A percentile compares a stretch with the other conserved stretches of the same genome.
These are phyloP conservation scores for Panicum miliaceum DNA, from an alignment of 176 grass and related monocot species.

Conservation along the genomic window DNA sequence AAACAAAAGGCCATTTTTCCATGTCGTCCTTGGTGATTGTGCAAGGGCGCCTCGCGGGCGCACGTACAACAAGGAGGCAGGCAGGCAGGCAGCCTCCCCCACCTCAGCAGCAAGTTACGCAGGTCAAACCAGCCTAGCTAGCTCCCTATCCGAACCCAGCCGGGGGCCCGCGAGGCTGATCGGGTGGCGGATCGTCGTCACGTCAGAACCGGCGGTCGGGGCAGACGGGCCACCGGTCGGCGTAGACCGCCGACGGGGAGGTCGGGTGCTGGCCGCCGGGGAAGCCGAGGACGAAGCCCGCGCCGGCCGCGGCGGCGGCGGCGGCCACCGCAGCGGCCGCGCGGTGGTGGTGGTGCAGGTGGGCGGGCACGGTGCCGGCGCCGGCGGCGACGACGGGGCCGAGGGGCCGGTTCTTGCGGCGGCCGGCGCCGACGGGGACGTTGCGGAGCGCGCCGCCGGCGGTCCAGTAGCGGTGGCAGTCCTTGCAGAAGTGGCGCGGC, in stretches of 20 bases:
- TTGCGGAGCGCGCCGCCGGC: constrained; percentile 85
- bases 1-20: neutral
- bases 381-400: constrained; percentile 1
- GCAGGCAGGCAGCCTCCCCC: neutral
- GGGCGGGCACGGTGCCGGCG: neutral
- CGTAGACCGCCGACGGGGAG: constrained; percentile 44
- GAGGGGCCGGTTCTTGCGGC: constrained; percentile 60
- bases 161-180: neutral
- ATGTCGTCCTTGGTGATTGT: constrained; percentile 31
- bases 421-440: constrained; percentile 73
- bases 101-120: neutral
- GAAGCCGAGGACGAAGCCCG: constrained; percentile 52
- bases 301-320: neutral
- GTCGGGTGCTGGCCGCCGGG: constrained; percentile 18
- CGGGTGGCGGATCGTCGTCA: neutral
- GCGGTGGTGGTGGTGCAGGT: constrained; percentile 22
- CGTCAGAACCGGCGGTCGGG: constrained; percentile 51
- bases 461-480: constrained; percentile 94
- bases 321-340: neutral
- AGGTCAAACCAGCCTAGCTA: constrained; percentile 33
- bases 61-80: constrained; percentile 16
- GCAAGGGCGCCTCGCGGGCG: neutral
- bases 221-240: constrained; percentile 51
- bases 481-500: constrained; percentile 89
- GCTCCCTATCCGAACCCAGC: constrained; percentile 7